Conservation (phyloP, 1,284 basidiomycete species). For the Trichosporon ovoides region DNA sequence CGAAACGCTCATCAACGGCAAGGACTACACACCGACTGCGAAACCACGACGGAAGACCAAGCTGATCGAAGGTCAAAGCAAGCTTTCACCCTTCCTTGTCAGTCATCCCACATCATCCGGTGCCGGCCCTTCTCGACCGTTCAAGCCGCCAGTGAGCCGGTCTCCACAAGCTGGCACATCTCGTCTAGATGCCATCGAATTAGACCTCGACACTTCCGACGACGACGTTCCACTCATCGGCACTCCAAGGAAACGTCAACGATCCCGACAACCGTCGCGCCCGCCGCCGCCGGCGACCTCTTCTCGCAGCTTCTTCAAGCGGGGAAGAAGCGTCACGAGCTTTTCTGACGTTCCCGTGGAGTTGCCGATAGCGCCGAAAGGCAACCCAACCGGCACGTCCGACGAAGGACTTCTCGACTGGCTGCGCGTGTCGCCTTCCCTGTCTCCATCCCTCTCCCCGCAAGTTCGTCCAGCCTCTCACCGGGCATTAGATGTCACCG, state of each 20-base stretch:
- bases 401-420: not conserved
- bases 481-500: no score
- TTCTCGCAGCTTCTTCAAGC: not conserved
- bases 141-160: not conserved
- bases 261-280: not conserved
- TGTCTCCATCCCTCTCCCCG: not conserved
- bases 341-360: not conserved
- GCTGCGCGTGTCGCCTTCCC: not conserved
- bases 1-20: conserved; percentile 3
- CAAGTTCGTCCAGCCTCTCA: not conserved
- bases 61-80: not conserved
- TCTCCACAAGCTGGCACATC: not conserved
- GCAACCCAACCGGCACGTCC: not conserved
- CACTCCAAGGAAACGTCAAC: not conserved
- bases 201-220: not conserved
- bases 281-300: not conserved
- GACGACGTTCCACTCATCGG: not conserved
- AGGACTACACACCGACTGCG: not conserved
- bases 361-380: not conserved
- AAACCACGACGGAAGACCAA: not conserved
- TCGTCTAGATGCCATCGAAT: not conserved
- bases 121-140: not conserved
- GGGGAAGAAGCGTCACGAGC: not conserved
- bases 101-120: not conserved
- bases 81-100: not conserved